phyloP scores from a whole-genome alignment of 805 yeast genomes.

The Saturnispora kantuleensis region DNA sequence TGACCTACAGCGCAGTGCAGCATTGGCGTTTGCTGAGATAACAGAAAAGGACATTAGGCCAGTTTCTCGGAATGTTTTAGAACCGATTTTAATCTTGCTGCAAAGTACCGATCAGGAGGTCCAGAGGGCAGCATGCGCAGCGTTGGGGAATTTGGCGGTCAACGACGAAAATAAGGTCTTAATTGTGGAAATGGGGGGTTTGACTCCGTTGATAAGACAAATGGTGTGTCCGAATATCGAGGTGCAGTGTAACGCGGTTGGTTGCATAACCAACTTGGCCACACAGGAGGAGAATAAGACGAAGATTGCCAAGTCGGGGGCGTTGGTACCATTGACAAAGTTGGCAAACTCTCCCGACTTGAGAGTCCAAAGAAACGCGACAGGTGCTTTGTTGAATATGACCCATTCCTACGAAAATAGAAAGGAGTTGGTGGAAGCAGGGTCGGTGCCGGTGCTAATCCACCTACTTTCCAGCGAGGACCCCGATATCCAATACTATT shows the following conservation, averaged over 20 bases:
- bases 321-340: conserved; percentile 86
- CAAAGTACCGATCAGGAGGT: conserved; percentile 89
- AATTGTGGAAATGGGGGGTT: conserved; percentile 96
- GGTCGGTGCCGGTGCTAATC: conserved; percentile 94
- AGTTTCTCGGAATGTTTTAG: conserved; percentile 83
- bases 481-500: conserved; percentile 95
- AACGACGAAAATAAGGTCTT: conserved; percentile 88
- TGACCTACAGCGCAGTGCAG: conserved; percentile 93
- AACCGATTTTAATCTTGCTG: conserved; percentile 80
- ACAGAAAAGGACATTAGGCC: conserved; percentile 93
- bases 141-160: conserved; percentile 95
- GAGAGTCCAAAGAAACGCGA: conserved; percentile 96
- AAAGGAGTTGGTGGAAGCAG: conserved; percentile 93
- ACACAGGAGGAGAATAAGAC: conserved; percentile 96
- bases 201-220: conserved; percentile 91
- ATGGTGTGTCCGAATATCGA: conserved; percentile 97
- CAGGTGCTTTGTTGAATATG: conserved; percentile 97
- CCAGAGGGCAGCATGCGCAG: conserved; percentile 98
- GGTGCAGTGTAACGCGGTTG: conserved; percentile 98
- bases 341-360: conserved; percentile 90
- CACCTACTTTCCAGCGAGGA: conserved; percentile 76
- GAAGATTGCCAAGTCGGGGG: conserved; percentile 93
- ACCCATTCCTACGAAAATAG: conserved; percentile 96
- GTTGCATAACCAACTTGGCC: conserved; percentile 95
- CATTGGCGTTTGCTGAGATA: conserved; percentile 95